Evolutionary conservation across 1,139 yeast species (phyloP).

Genomic region (Scheffersomyces stambukii): DNA sequence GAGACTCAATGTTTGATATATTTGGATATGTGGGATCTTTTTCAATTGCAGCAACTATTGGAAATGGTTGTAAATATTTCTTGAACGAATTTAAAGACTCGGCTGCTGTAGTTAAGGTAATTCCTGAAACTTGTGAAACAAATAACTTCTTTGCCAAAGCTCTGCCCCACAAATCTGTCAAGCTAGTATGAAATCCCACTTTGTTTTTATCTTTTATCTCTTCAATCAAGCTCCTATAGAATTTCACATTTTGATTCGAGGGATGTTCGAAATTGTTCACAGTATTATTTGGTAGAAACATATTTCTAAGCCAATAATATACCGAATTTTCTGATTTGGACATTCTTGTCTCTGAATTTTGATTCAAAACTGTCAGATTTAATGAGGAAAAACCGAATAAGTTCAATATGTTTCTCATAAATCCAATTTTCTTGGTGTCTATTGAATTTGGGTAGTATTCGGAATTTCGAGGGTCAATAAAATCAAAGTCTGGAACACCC

Average conservation of each 20-base stretch:
- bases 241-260: conserved; percentile 14
- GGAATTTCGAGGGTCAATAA: no score
- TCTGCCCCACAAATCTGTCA: conserved; percentile 68
- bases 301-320: no score
- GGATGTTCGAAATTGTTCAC: no score
- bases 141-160: conserved; percentile 51
- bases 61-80: conserved; percentile 36
- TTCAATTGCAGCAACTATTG: conserved; percentile 36
- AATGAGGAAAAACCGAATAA: conserved; percentile 13
- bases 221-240: conserved; percentile 49
- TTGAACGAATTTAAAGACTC: conserved; percentile 15
- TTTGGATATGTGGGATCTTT: conserved; percentile 19
- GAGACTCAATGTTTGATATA: conserved; percentile 23
- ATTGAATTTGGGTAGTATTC: no score
- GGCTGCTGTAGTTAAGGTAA: conserved; percentile 20
- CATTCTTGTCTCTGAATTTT: no score
- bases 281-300: no score
- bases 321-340: no score
- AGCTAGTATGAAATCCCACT: conserved; percentile 53
- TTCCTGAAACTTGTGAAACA: conserved; percentile 31
- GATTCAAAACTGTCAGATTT: no score
- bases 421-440: conserved; percentile 39
- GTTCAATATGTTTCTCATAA: conserved; percentile 9
- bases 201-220: conserved; percentile 48
- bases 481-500: conserved; percentile 50